Evolutionary conservation across 192 early-diverging fungal species (phyloP).

Genomic region (Entomortierella chlamydospora): DNA sequence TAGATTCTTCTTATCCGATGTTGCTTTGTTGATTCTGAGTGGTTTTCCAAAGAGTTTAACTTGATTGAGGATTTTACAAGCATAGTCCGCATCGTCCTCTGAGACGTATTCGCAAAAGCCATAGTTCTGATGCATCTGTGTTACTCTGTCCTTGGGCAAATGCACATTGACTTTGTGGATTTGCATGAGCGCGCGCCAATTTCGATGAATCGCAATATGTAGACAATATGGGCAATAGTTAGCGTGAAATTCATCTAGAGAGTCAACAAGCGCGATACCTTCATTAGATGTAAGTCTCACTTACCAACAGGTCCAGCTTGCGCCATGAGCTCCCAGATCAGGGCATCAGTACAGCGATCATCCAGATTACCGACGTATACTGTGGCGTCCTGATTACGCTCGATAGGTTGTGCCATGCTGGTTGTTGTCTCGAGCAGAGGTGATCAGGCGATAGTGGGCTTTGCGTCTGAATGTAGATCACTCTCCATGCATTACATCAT

Average conservation of each 20-base stretch:
- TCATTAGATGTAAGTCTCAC: neutral
- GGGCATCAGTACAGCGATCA: conserved; percentile 89
- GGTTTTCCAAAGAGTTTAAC: conserved; percentile 96
- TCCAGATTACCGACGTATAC: conserved; percentile 98
- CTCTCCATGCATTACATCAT: too few relatives aligned
- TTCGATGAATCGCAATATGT: too few relatives aligned
- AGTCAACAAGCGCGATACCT: neutral
- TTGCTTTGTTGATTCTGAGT: conserved; percentile 95
- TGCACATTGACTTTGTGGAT: conserved; percentile 83
- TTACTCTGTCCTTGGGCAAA: conserved; percentile 97
- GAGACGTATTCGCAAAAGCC: conserved; percentile 96
- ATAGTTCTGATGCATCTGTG: conserved; percentile 93
- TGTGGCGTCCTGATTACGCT: conserved; percentile 98
- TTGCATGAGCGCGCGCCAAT: neutral
- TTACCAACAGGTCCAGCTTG: conserved; percentile 95
- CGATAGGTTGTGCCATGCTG: conserved; percentile 58
- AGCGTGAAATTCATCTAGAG: too few relatives aligned
- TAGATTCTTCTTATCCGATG: conserved; percentile 82
- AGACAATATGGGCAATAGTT: too few relatives aligned
- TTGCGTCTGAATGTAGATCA: too few relatives aligned
- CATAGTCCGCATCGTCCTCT: conserved; percentile 96
- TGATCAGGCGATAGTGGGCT: neutral
- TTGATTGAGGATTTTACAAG: conserved; percentile 97
- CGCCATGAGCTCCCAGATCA: conserved; percentile 99
- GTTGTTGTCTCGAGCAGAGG: neutral